phyloP scores from a whole-genome alignment of 257 asterid genomes.

The Solanum pennellii region DNA sequence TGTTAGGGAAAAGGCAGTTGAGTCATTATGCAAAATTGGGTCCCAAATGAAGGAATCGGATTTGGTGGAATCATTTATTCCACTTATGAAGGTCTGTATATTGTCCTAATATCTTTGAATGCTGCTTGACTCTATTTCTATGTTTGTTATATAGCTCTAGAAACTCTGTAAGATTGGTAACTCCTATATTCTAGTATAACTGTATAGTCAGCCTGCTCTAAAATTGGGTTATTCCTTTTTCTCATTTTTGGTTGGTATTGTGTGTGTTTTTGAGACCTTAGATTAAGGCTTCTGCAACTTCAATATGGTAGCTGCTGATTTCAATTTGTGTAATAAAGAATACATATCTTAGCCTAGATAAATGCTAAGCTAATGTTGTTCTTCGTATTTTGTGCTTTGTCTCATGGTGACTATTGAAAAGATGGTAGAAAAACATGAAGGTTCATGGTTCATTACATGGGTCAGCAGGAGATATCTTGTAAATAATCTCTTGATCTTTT shows the following conservation, averaged over 20 bases:
- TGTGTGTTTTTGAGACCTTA: background rate
- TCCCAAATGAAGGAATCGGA: conserved; percentile 32
- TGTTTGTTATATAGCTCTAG: background rate
- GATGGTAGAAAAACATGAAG: background rate
- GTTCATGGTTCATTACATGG: background rate
- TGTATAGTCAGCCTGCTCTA: background rate
- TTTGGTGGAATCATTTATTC: conserved; percentile 45
- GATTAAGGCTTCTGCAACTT: background rate
- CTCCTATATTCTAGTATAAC: background rate
- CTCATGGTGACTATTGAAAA: background rate
- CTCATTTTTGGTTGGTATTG: background rate
- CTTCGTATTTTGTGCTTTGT: background rate
- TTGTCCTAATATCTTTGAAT: background rate
- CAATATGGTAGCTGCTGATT: background rate
- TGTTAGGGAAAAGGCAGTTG: conserved; percentile 28
- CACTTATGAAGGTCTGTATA: conserved; percentile 41
- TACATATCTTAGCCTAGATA: background rate
- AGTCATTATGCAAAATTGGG: conserved; percentile 26
- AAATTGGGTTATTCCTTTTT: background rate
- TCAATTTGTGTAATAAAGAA: background rate
- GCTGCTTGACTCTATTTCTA: background rate
- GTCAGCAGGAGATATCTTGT: background rate
- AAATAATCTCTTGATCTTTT: background rate
- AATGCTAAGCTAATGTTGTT: background rate
- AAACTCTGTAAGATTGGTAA: background rate